phyloP scores from a whole-genome alignment of 1,284 basidiomycete genomes.

The Melanopsichium pennsylvanicum region DNA sequence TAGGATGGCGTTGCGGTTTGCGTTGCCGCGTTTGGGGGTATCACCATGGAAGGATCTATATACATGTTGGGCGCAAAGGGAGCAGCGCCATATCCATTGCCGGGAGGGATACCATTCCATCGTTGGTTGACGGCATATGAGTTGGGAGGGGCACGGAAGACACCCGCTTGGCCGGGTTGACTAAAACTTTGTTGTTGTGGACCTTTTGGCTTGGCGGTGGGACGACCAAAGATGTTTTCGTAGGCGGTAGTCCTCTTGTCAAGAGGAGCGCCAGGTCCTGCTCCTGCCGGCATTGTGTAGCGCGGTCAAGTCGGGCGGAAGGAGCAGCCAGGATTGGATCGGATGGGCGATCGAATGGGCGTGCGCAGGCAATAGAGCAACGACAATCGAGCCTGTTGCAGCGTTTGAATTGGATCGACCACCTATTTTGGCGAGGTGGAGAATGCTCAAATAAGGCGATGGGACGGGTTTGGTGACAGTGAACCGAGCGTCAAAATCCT shows the following conservation, averaged over 20 bases:
- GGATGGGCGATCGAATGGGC: no score
- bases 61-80: constrained; percentile 19
- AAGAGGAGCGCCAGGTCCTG: constrained; percentile 41
- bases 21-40: constrained; percentile 4
- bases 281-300: constrained; percentile 36
- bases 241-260: constrained; percentile 62
- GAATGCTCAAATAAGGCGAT: no score
- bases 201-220: constrained; percentile 55
- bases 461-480: no score
- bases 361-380: background rate
- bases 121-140: constrained; percentile 35
- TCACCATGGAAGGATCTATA: constrained; percentile 23
- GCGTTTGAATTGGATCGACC: no score
- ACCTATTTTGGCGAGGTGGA: no score
- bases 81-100: constrained; percentile 7
- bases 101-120: constrained; percentile 31
- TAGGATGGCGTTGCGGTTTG: constrained; percentile 13
- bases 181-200: constrained; percentile 39
- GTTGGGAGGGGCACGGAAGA: constrained; percentile 35
- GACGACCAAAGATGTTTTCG: constrained; percentile 63
- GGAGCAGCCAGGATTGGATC: constrained; percentile 7
- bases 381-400: background rate
- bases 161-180: constrained; percentile 8
- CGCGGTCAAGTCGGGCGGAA: constrained; percentile 6
- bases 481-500: background rate